Conservation (phyloP, 2,329 filamentous ascomycete genomes). For the Colletotrichum melonis region DNA sequence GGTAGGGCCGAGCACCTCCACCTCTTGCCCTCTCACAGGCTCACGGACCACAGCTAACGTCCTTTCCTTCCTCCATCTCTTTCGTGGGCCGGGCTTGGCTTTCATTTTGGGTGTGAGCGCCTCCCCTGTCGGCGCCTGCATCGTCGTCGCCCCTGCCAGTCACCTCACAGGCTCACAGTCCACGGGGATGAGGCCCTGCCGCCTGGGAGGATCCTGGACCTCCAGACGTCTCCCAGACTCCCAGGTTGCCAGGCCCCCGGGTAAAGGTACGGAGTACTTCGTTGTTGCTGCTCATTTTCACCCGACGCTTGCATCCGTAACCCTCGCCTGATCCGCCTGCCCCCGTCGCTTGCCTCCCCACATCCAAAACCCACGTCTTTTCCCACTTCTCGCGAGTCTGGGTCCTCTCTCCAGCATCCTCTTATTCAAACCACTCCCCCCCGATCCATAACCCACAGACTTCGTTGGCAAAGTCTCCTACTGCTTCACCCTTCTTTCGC, state of each 20-base stretch:
- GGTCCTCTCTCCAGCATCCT: constrained; percentile 7
- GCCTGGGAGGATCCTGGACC: too few species aligned
- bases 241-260: background rate
- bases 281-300: constrained; percentile 5
- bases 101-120: constrained; percentile 2
- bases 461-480: constrained; percentile 69
- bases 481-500: background rate
- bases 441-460: constrained; percentile 45
- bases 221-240: background rate
- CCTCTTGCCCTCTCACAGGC: background rate
- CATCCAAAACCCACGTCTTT: constrained; percentile 25
- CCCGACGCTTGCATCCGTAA: background rate
- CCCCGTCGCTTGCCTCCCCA: constrained; percentile 16
- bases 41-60: constrained; percentile 22
- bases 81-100: constrained; percentile 11
- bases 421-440: constrained; percentile 33
- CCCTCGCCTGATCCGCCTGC: constrained; percentile 1
- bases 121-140: constrained; percentile 25
- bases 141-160: constrained; percentile 10
- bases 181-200: background rate
- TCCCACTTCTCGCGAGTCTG: constrained; percentile 10
- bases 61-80: background rate
- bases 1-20: constrained; percentile 26
- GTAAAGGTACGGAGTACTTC: background rate
- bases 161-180: background rate